These are phyloP conservation scores for Pistacia integerrima DNA, from an alignment of 345 rosid species.

Conservation along the genomic window DNA sequence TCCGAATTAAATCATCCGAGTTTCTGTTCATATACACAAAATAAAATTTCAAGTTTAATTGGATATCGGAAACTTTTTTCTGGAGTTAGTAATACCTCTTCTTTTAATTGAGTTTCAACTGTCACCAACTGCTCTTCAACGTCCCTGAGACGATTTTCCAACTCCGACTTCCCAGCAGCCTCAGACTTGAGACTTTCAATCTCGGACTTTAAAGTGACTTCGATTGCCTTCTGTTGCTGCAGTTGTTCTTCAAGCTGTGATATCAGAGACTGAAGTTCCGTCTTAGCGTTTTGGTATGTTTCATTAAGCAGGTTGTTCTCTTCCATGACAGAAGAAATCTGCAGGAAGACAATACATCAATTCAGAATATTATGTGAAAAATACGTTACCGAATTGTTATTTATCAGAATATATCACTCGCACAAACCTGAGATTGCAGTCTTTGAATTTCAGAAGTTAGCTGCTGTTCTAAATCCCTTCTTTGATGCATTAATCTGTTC, in stretches of 20 bases:
- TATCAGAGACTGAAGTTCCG: constrained; percentile 66
- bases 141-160: constrained; percentile 63
- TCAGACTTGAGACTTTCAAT: constrained; percentile 49
- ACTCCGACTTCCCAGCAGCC: constrained; percentile 44
- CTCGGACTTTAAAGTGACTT: constrained; percentile 45
- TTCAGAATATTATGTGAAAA: constrained; percentile 5
- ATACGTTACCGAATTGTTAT: background rate
- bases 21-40: background rate
- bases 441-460: constrained; percentile 65
- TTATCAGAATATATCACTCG: constrained; percentile 2
- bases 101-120: constrained; percentile 44
- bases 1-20: background rate
- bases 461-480: constrained; percentile 61
- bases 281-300: constrained; percentile 57
- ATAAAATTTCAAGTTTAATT: background rate
- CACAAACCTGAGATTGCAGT: constrained; percentile 76
- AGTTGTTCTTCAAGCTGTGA: constrained; percentile 63
- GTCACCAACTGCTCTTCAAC: constrained; percentile 52
- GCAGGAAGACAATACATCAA: constrained; percentile 19
- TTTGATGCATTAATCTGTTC: constrained; percentile 68
- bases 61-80: background rate
- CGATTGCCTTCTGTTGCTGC: constrained; percentile 47
- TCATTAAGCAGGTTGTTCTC: constrained; percentile 72
- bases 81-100: constrained; percentile 46
- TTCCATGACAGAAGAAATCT: constrained; percentile 75